Evolutionary conservation across 208 protist genomes (phyloP), one percentile per base, ranked within the genome.

Genomic region (Phytomonas serpens): DNA sequence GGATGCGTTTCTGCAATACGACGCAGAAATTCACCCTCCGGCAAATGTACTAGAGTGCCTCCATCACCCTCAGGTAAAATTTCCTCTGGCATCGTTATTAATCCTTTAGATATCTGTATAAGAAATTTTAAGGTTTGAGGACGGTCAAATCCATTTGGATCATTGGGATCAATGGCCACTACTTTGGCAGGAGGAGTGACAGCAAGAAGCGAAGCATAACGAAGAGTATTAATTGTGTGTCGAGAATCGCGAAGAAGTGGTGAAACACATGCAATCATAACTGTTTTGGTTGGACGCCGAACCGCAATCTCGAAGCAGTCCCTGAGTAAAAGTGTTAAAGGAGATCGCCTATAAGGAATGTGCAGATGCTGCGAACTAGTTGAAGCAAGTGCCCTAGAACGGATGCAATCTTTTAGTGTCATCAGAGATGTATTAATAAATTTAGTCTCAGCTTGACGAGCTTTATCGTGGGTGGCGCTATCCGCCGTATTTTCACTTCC

Each of bases 341-440:
- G 90, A 16, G 87, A 94, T 71, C 87, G 84, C 31, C 93, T 77
- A 73, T 94, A 97, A 1, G 93, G 93, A 63, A 97, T 96, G 77
- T 96, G 91, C 61, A 94, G 68, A 71, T 97, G 92, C 64, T 82
- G 80, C 37, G 81, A 79, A 70, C 88, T 94, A 5, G 81, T 93
- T 1, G 85, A 79, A 16, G 85, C 84, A 23, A 89, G 79, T 2
- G 84, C 89, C 13, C 89, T 83, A 19, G 87, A 73, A 33, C 92
- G 83, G 71, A 96, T 94, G 76, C 92, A 96, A 67, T 96, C 92
- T 70, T 96, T 96, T 42, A 96, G 76, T 0, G 89, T 94, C 92
- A 96, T 96, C n/a, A 96, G 77, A n/a, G 92, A 96, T 10, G 92
- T 92, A 76, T 96, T 96, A 64, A 96, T 96, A 72, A 94, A 94